Conservation (phyloP, 2,329 filamentous ascomycete genomes). For the Dactylellina haptotyla region DNA sequence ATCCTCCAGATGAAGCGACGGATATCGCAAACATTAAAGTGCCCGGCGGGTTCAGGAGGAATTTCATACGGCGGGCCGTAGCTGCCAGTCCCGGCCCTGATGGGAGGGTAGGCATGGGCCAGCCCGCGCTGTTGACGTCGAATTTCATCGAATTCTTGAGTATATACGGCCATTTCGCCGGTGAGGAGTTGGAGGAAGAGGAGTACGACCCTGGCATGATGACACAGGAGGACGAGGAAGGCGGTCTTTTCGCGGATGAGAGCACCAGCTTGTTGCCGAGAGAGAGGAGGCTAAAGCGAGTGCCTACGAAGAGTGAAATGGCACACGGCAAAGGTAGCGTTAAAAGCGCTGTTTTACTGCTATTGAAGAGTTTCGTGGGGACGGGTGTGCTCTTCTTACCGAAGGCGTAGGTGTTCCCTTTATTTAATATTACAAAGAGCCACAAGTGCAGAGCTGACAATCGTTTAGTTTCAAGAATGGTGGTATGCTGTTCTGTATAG, state of each 20-base stretch:
- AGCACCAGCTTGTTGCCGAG: slow-evolving; percentile 36
- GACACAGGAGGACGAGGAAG: slow-evolving; percentile 78
- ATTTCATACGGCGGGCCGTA: slow-evolving; percentile 80
- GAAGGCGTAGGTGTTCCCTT: slow-evolving; percentile 73
- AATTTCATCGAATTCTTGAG: slow-evolving; percentile 97
- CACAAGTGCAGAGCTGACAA: not conserved
- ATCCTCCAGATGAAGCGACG: slow-evolving; percentile 80
- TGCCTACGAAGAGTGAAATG: slow-evolving; percentile 50
- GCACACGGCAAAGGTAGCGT: slow-evolving; percentile 65
- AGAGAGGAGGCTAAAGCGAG: slow-evolving; percentile 24
- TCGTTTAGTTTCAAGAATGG: slow-evolving; percentile 63
- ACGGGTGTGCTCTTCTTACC: slow-evolving; percentile 94
- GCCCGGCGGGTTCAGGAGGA: slow-evolving; percentile 90
- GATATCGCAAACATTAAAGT: slow-evolving; percentile 92
- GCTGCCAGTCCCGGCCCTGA: slow-evolving; percentile 60
- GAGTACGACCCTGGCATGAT: slow-evolving; percentile 91
- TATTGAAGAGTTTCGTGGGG: slow-evolving; percentile 97
- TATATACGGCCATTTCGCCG: slow-evolving; percentile 95
- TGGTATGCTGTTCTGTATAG: slow-evolving; percentile 94
- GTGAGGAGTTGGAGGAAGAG: slow-evolving; percentile 81
- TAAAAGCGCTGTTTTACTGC: slow-evolving; percentile 70
- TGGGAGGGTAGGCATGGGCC: slow-evolving; percentile 61
- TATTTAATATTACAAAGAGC: not conserved
- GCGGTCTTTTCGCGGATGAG: slow-evolving; percentile 64
- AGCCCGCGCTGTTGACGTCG: slow-evolving; percentile 78